Conservation (phyloP, 2,329 filamentous ascomycete species). For the Cladophialophora yegresii region DNA sequence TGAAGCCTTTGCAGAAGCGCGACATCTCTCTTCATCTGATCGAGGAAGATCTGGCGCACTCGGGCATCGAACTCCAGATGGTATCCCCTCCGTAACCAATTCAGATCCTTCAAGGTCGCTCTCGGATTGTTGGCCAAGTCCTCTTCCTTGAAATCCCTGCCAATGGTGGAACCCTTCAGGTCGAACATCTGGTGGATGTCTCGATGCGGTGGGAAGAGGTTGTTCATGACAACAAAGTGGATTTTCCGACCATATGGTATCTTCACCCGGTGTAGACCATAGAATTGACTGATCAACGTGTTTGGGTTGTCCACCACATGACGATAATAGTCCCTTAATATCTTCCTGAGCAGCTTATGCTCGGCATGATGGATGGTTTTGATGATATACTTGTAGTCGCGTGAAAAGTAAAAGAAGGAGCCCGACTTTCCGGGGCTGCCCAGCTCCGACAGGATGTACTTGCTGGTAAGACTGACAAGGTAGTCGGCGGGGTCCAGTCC, state of each 20-base stretch:
- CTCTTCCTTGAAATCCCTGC: slow-evolving; percentile 86
- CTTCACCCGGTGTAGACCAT: slow-evolving; percentile 95
- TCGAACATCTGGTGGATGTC: slow-evolving; percentile 98
- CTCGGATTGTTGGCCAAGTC: slow-evolving; percentile 84
- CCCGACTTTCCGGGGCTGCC: slow-evolving; percentile 97
- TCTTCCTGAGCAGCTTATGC: slow-evolving; percentile 53
- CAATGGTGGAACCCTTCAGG: slow-evolving; percentile 92
- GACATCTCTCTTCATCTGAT: slow-evolving; percentile 87
- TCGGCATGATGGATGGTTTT: slow-evolving; percentile 98
- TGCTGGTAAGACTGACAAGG: slow-evolving; percentile 94
- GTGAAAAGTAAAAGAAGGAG: slow-evolving; percentile 99
- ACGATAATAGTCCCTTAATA: slow-evolving; percentile 82
- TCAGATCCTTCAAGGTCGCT: slow-evolving; percentile 92
- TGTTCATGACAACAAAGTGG: slow-evolving; percentile 99
- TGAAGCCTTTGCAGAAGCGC: slow-evolving; percentile 80
- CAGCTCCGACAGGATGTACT: slow-evolving; percentile 96
- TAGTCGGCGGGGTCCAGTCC: slow-evolving; percentile 95
- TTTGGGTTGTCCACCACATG: slow-evolving; percentile 94
- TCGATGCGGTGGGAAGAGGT: slow-evolving; percentile 93
- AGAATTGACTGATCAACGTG: slow-evolving; percentile 95
- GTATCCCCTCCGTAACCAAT: slow-evolving; percentile 85
- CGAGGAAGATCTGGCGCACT: slow-evolving; percentile 84
- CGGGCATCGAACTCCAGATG: slow-evolving; percentile 84
- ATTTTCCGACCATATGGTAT: slow-evolving; percentile 98
- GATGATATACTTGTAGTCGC: slow-evolving; percentile 99